Evolutionary conservation across 495 filamentous ascomycete species (phyloP).

Genomic region (Aspergillus saccharolyticus): DNA sequence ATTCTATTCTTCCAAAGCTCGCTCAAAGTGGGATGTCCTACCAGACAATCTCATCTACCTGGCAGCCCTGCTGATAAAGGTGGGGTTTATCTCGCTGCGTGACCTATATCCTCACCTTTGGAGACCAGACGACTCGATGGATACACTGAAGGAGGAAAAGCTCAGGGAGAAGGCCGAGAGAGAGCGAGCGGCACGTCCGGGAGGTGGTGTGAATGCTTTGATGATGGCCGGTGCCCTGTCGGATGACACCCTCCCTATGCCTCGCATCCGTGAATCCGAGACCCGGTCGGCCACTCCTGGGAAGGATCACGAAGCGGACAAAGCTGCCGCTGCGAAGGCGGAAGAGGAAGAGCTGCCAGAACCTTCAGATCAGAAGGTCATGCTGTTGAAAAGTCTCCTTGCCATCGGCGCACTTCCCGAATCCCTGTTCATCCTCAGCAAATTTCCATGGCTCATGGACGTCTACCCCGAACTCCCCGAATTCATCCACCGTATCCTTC

Average conservation of each 20-base stretch:
- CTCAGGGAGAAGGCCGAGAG: constrained; percentile 75
- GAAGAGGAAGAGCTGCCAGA: constrained; percentile 64
- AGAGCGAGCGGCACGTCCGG: constrained; percentile 59
- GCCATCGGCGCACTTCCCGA: constrained; percentile 91
- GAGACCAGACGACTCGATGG: constrained; percentile 79
- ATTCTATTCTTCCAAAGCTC: constrained; percentile 78
- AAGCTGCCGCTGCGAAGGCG: constrained; percentile 39
- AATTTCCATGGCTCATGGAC: constrained; percentile 86
- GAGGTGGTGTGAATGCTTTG: constrained; percentile 73
- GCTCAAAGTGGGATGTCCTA: constrained; percentile 61
- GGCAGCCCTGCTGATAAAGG: constrained; percentile 87
- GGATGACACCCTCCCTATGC: constrained; percentile 66
- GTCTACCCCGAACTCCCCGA: constrained; percentile 70
- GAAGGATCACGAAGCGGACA: constrained; percentile 49
- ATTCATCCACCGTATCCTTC: constrained; percentile 77
- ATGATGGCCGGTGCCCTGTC: constrained; percentile 81
- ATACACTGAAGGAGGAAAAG: constrained; percentile 56
- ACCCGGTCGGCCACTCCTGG: constrained; percentile 39
- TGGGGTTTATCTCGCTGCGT: constrained; percentile 91
- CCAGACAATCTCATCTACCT: constrained; percentile 91
- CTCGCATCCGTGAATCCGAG: constrained; percentile 41
- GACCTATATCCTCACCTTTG: constrained; percentile 93
- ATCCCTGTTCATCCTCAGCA: constrained; percentile 84
- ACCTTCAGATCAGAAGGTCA: constrained; percentile 84
- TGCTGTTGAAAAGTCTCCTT: constrained; percentile 77